These are phyloP conservation scores for Aspergillus diversus DNA, from an alignment of 495 filamentous ascomycete genomes.

Conservation along the genomic window DNA sequence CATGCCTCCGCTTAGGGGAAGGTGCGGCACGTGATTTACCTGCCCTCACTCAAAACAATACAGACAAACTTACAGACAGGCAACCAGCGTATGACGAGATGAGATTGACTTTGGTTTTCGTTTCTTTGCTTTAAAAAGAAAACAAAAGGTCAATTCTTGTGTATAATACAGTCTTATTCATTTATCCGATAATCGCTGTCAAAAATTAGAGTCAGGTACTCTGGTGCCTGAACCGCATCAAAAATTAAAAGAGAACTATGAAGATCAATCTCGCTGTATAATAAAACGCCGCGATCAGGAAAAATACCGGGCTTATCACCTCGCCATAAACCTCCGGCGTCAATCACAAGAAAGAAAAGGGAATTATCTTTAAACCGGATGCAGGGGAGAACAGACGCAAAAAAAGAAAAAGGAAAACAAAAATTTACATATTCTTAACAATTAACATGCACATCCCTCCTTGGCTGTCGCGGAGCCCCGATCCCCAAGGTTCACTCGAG, in stretches of 20 bases:
- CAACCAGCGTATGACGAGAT: too few relatives aligned
- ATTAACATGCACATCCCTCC: conserved; percentile 90
- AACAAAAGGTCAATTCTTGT: too few relatives aligned
- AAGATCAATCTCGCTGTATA: neutral
- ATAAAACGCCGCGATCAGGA: neutral
- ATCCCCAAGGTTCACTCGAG: conserved; percentile 50
- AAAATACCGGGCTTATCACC: neutral
- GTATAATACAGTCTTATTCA: too few relatives aligned
- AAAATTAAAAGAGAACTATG: neutral
- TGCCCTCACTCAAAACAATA: conserved; percentile 29
- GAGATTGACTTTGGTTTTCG: too few relatives aligned
- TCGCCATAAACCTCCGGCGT: too few relatives aligned
- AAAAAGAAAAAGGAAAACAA: conserved; percentile 8
- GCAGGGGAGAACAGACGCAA: neutral
- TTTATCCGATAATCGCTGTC: too few relatives aligned
- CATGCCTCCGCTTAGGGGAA: conserved; percentile 31
- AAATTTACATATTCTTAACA: conserved; percentile 14
- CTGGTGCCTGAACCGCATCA: too few relatives aligned
- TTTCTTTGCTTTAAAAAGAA: too few relatives aligned
- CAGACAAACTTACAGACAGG: too few relatives aligned
- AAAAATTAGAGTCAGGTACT: too few relatives aligned
- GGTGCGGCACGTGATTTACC: conserved; percentile 39
- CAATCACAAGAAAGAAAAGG: too few relatives aligned
- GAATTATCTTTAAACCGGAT: too few relatives aligned
- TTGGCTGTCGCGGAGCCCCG: conserved; percentile 63